phyloP scores from a whole-genome alignment of 2,329 filamentous ascomycete species.

The Colletotrichum paranaense region DNA sequence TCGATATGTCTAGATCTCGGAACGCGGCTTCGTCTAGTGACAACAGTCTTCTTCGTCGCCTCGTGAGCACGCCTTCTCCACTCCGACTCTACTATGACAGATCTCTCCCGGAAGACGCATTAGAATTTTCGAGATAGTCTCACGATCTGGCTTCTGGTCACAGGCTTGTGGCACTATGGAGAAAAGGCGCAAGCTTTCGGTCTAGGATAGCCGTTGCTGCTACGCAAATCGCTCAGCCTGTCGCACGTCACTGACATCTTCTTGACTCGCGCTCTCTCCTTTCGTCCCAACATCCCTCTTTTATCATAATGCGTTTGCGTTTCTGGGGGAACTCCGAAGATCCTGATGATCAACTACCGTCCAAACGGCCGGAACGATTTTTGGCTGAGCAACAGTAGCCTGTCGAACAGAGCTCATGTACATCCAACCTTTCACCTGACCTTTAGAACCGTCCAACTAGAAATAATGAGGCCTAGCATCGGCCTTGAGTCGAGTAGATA shows the following conservation, averaged over 20 bases:
- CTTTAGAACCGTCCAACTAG: not conserved
- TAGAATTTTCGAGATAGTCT: not conserved
- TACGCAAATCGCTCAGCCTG: conserved; percentile 1
- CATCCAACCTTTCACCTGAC: not conserved
- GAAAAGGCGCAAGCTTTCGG: not conserved
- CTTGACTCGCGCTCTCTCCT: conserved; percentile 14
- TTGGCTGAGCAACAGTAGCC: not conserved
- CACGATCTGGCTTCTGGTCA: not conserved
- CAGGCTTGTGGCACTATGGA: conserved; percentile 8
- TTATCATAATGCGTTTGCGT: not conserved
- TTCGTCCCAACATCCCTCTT: conserved; percentile 16
- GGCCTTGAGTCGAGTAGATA: not conserved
- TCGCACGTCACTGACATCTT: conserved; percentile 25
- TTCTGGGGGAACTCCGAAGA: conserved; percentile 14
- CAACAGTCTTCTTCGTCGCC: not conserved
- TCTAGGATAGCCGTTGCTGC: conserved; percentile 20
- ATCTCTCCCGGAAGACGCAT: not conserved
- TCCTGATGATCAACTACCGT: conserved; percentile 2
- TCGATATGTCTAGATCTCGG: not conserved
- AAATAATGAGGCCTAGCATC: not conserved
- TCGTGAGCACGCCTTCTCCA: not conserved
- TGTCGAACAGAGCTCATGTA: not conserved
- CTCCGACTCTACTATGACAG: not conserved
- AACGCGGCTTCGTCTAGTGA: not conserved
- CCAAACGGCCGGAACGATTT: not conserved